These are phyloP conservation scores for Cladophialophora exuberans DNA, from an alignment of 2,329 filamentous ascomycete species.

Conservation along the genomic window DNA sequence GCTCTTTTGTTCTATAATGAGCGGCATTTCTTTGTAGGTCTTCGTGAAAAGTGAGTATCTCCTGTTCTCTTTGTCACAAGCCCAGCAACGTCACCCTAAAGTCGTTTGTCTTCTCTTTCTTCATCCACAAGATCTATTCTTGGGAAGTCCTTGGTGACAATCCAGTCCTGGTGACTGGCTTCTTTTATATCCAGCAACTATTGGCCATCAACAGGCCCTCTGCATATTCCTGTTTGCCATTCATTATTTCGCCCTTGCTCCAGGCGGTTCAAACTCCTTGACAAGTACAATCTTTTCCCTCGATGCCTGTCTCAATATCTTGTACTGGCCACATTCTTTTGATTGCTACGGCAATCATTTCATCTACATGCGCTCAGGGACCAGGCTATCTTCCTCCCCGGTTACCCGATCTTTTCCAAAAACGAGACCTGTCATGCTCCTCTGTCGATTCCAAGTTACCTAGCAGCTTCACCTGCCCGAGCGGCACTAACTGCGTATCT, in stretches of 20 bases:
- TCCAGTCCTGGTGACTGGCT: conserved; percentile 16
- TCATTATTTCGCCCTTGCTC: conserved; percentile 16
- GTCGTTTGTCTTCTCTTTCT: conserved; percentile 17
- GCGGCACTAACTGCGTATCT: conserved; percentile 45
- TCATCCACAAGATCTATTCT: conserved; percentile 24
- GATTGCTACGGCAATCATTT: conserved; percentile 10
- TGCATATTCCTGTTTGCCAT: conserved; percentile 15
- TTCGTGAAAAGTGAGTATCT: conserved; percentile 16
- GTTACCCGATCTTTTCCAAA: conserved; percentile 11
- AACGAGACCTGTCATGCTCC: conserved; percentile 31
- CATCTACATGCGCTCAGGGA: conserved; percentile 13
- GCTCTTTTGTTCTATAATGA: conserved; percentile 20
- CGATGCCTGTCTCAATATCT: conserved; percentile 13
- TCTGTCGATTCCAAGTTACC: conserved; percentile 45
- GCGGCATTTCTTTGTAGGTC: conserved; percentile 21
- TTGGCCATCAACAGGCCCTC: conserved; percentile 3
- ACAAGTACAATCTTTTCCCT: conserved; percentile 6
- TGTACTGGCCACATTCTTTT: conserved; percentile 13
- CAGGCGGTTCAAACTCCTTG: conserved; percentile 9
- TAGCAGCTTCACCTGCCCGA: conserved; percentile 48
- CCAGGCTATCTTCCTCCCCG: neutral
- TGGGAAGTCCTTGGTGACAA: conserved; percentile 11
- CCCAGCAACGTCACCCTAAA: conserved; percentile 11
- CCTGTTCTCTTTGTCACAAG: conserved; percentile 22
- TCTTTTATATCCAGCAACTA: conserved; percentile 20